Conservation (phyloP, 257 asterid species). For the Verbascum thapsus region DNA sequence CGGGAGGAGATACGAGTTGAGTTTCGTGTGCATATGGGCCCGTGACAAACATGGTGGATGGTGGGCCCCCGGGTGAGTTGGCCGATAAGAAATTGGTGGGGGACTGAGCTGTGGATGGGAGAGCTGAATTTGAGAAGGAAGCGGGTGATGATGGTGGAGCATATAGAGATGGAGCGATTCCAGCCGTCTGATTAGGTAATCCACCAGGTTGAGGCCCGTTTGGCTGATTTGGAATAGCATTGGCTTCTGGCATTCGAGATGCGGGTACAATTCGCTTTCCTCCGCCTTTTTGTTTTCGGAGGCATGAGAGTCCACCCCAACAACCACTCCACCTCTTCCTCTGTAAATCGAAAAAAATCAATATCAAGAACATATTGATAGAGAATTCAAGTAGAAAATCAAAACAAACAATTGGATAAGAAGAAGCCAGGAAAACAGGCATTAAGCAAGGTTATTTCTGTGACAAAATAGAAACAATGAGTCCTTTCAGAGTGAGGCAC, state of each 20-base stretch:
- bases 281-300: constrained; percentile 79
- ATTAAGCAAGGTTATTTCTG: too few species aligned
- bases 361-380: constrained; percentile 25
- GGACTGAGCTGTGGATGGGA: constrained; percentile 80
- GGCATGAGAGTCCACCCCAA: constrained; percentile 74
- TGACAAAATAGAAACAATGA: too few species aligned
- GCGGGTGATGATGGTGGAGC: constrained; percentile 95
- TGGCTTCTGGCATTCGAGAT: constrained; percentile 68
- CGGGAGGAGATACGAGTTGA: constrained; percentile 89
- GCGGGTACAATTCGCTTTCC: constrained; percentile 82
- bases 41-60: constrained; percentile 69
- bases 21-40: constrained; percentile 91
- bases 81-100: constrained; percentile 77
- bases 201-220: constrained; percentile 63
- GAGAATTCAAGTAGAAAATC: constrained; percentile 22
- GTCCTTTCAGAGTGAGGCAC: too few species aligned
- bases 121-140: constrained; percentile 72
- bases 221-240: constrained; percentile 51
- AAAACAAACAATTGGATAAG: constrained; percentile 10
- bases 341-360: constrained; percentile 49
- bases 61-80: constrained; percentile 74
- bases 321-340: constrained; percentile 88
- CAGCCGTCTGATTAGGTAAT: constrained; percentile 62
- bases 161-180: constrained; percentile 45
- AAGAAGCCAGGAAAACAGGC: not conserved